phyloP scores from a whole-genome alignment of 495 filamentous ascomycete genomes.

The Pyrenula aspistea region DNA sequence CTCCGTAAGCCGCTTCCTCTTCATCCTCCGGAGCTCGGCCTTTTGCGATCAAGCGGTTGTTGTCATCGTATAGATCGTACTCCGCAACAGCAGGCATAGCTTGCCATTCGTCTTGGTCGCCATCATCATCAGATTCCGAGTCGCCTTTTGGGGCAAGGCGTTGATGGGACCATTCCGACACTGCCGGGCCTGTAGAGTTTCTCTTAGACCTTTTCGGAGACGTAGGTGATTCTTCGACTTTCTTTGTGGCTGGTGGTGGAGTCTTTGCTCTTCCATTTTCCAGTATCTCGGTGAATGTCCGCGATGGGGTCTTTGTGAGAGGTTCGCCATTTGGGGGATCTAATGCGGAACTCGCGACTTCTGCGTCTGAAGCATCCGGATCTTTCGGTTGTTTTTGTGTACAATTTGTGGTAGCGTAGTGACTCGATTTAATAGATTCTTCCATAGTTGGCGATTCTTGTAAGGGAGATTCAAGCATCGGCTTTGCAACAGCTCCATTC shows the following conservation, averaged over 20 bases:
- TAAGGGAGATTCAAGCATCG: not conserved
- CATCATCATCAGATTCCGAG: constrained; percentile 29
- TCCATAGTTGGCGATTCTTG: not conserved
- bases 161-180: constrained; percentile 91
- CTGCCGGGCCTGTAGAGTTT: constrained; percentile 1
- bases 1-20: constrained; percentile 58
- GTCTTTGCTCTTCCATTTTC: not conserved
- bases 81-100: constrained; percentile 85
- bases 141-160: constrained; percentile 45
- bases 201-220: not conserved
- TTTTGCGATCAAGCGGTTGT: constrained; percentile 71
- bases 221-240: not conserved
- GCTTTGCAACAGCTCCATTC: not conserved
- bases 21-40: constrained; percentile 62
- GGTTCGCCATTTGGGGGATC: not conserved
- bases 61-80: constrained; percentile 91
- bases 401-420: not conserved
- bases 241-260: not conserved
- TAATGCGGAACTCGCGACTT: not conserved
- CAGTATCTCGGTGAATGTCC: not conserved
- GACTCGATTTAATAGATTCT: not conserved
- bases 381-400: not conserved
- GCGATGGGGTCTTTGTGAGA: not conserved
- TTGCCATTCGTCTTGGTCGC: constrained; percentile 67
- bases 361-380: not conserved